Conservation (phyloP, 768 basidiomycete species). For the Strobilomyces confusus region DNA sequence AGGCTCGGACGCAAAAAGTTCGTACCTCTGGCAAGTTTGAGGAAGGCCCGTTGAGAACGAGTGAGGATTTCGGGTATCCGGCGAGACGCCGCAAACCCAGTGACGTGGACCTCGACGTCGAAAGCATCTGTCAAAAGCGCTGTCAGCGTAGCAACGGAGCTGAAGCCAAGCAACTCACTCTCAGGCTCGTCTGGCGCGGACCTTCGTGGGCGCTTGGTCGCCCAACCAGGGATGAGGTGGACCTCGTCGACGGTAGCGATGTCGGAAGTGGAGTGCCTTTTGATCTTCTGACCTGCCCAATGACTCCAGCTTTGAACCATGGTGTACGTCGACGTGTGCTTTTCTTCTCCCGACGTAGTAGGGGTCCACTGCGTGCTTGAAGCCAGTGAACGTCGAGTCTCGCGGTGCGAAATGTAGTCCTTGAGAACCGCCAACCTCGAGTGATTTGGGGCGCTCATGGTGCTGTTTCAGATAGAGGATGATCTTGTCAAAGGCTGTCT, state of each 20-base stretch:
- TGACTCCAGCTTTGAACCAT: constrained; percentile 48
- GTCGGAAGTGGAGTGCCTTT: constrained; percentile 24
- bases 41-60: constrained; percentile 73
- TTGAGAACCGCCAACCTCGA: constrained; percentile 39
- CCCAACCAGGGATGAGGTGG: constrained; percentile 80
- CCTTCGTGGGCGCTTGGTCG: constrained; percentile 46
- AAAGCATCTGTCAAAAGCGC: constrained; percentile 44
- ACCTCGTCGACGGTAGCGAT: constrained; percentile 41
- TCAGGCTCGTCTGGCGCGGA: constrained; percentile 23
- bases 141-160: neutral
- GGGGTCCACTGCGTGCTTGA: constrained; percentile 10
- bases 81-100: constrained; percentile 68
- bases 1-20: neutral
- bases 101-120: constrained; percentile 68
- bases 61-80: constrained; percentile 57
- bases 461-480: constrained; percentile 7
- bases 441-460: constrained; percentile 28
- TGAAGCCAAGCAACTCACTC: constrained; percentile 11
- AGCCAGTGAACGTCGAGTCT: constrained; percentile 31
- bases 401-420: constrained; percentile 46
- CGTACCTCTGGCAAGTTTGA: constrained; percentile 73
- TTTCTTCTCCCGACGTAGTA: constrained; percentile 16
- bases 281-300: constrained; percentile 62
- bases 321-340: constrained; percentile 19
- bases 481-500: no score